Evolutionary conservation across 2,329 filamentous ascomycete species (phyloP), one percentile per base, ranked within the genome.

Genomic region (Penicillium verrucosum): DNA sequence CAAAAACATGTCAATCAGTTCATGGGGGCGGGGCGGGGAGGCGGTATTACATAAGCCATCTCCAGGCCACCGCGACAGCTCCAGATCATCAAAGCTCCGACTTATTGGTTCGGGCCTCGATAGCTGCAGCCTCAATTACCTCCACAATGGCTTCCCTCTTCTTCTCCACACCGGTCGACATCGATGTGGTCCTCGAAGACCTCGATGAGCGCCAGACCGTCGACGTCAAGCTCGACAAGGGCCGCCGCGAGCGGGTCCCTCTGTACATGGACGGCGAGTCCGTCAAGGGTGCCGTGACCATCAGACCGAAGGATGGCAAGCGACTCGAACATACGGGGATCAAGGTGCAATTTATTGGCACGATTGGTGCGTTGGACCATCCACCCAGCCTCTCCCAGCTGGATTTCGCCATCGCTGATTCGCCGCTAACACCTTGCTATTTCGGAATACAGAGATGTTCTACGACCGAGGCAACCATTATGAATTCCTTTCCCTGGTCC

Each of bases 271-370:
- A 99, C 73, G 94, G 95, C 67, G 94, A 99, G 81, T 97, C 92
- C 41, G 93, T 99, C 71, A 97, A 96, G 81, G 94, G 93, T 69
- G 89, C 89, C 50, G 92, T 99, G 60, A 99, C 94, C 8, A 87
- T 99, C 65, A 82, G 94, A 65, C 94, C 94, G 48, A 99, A 99
- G 78, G 94, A 99, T 82, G 94, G 94, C 72, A 97, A 97, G 82
- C 86, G 94, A 60, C 82, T 99, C 71, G 94, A 99, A 77, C 94
- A 99, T 77, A 97, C 92, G 11, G 94, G 94, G 68, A 97, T 99
- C 83, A 99, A 99, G 79, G 93, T 99, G 69, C 94, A 99, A 75
- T 99, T 99, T 80, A 97, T 99, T 69, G 94, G 94, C 73, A 95
- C 92, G 61, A 99, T 99, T 81, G 91, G 91, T 73, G 48, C 23